Percentiles rank a stretch among this genome's conserved stretches.
Evolutionary conservation across 257 asterid species (phyloP).

Genomic region (Rehmannia glutinosa): DNA sequence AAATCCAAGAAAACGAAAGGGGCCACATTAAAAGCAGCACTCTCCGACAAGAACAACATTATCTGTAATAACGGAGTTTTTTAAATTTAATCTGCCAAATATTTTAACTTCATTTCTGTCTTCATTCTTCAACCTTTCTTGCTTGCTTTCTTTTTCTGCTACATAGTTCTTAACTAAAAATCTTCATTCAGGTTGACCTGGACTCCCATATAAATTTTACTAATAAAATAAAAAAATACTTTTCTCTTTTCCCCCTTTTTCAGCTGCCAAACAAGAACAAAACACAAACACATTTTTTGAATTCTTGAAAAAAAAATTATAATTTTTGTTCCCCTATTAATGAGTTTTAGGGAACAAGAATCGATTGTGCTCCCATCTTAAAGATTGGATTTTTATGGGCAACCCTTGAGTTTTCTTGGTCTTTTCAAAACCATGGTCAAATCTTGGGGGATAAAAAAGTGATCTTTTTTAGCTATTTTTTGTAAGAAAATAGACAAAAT

Average conservation of each 20-base stretch:
- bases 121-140: neutral
- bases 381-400: neutral
- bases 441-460: constrained; percentile 7
- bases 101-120: neutral
- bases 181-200: constrained; percentile 3
- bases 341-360: constrained; percentile 6
- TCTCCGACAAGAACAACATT: no score
- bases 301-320: neutral
- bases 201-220: neutral
- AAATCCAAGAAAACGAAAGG: no score
- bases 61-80: no score
- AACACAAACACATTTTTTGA: neutral
- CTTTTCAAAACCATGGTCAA: neutral
- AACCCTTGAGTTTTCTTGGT: constrained; percentile 16
- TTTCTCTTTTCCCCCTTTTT: neutral
- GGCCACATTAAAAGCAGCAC: no score
- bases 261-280: constrained; percentile 21
- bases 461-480: neutral
- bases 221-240: neutral
- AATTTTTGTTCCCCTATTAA: neutral
- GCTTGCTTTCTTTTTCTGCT: neutral
- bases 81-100: no score
- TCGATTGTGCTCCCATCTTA: constrained; percentile 17
- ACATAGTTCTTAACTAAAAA: neutral
- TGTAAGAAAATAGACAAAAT: constrained; percentile 2